Evolutionary conservation across 345 rosid species (phyloP).

Genomic region (Isatis tinctoria): DNA sequence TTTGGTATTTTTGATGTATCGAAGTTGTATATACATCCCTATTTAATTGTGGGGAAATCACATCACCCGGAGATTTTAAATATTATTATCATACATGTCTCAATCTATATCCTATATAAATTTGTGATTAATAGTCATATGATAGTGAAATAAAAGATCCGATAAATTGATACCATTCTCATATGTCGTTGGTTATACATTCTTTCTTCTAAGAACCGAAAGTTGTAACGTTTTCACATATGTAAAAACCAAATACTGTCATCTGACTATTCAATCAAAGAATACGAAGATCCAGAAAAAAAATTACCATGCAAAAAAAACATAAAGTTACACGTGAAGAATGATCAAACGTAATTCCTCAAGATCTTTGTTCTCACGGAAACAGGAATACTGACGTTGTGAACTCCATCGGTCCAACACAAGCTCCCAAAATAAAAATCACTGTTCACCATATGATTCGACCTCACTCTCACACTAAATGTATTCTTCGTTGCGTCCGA

Average conservation of each 20-base stretch:
- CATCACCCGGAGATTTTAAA: too few species aligned
- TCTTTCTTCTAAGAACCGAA: neutral
- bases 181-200: neutral
- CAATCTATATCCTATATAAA: too few species aligned
- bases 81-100: too few species aligned
- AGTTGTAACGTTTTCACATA: neutral
- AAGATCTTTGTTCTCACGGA: conserved; percentile 40
- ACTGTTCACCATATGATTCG: conserved; percentile 31
- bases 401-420: conserved; percentile 42
- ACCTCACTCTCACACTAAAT: conserved; percentile 28
- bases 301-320: neutral
- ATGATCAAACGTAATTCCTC: conserved; percentile 15
- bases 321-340: neutral
- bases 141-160: too few species aligned
- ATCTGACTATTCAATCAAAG: neutral
- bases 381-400: conserved; percentile 40
- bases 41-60: too few species aligned
- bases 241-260: neutral
- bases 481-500: conserved; percentile 7
- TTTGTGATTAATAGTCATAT: too few species aligned
- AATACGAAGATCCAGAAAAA: neutral
- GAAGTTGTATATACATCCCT: too few species aligned
- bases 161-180: too few species aligned
- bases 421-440: conserved; percentile 48
- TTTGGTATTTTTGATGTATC: too few species aligned